These are phyloP conservation scores for Aspergillus candidus DNA, from an alignment of 2,329 filamentous ascomycete genomes.

Conservation along the genomic window DNA sequence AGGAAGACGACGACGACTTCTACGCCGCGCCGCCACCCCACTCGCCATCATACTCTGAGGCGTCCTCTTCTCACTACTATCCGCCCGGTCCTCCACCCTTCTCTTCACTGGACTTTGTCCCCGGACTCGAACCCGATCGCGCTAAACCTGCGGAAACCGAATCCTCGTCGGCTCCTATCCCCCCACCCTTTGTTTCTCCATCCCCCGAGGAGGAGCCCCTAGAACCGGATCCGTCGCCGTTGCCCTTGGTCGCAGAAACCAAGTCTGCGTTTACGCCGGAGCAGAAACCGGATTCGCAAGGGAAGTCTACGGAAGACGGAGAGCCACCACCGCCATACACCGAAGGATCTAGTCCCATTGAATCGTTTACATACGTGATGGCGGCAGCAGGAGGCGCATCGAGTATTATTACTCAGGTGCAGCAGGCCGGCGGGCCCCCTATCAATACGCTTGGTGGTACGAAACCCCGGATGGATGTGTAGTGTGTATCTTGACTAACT, in stretches of 20 bases:
- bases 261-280: conserved; percentile 79
- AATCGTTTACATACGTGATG: conserved; percentile 95
- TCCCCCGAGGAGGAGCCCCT: conserved; percentile 47
- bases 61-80: conserved; percentile 46
- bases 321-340: conserved; percentile 95
- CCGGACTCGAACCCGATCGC: conserved; percentile 34
- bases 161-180: conserved; percentile 41
- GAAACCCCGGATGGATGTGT: conserved; percentile 14
- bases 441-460: conserved; percentile 83
- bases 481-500: conserved; percentile 10
- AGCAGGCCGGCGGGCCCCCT: conserved; percentile 78
- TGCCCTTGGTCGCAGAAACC: conserved; percentile 61
- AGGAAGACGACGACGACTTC: conserved; percentile 36
- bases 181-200: conserved; percentile 48
- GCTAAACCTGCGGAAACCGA: conserved; percentile 42
- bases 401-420: conserved; percentile 99
- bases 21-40: conserved; percentile 36
- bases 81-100: conserved; percentile 56
- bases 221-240: conserved; percentile 38
- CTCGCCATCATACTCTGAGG: conserved; percentile 32
- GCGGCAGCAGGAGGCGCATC: conserved; percentile 91
- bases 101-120: conserved; percentile 56
- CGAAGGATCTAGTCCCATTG: conserved; percentile 84
- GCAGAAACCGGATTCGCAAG: conserved; percentile 67
- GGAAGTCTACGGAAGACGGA: conserved; percentile 68